Conservation (phyloP, 2,329 filamentous ascomycete species). For the Ceratocystis cacaofunesta region DNA sequence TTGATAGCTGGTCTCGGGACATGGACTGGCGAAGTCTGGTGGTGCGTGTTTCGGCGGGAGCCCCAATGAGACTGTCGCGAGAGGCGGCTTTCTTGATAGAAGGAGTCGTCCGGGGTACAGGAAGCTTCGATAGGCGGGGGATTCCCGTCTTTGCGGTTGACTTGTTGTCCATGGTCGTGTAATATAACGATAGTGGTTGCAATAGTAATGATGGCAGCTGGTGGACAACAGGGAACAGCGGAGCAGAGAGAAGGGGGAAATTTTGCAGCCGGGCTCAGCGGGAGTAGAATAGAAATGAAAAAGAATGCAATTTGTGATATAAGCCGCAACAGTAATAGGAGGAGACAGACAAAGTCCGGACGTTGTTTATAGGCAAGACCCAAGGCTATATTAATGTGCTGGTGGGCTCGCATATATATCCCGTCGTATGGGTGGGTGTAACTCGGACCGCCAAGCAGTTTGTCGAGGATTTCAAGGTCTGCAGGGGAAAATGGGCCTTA, state of each 20-base stretch:
- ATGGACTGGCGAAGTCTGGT: constrained; percentile 14
- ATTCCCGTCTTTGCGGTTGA: constrained; percentile 13
- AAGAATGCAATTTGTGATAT: not conserved
- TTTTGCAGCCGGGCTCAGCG: not conserved
- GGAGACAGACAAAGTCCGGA: not conserved
- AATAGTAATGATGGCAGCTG: not conserved
- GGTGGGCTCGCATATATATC: not conserved
- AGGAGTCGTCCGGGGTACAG: constrained; percentile 10
- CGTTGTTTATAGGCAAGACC: not conserved
- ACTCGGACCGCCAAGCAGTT: not conserved
- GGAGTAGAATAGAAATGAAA: not conserved
- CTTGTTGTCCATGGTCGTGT: constrained; percentile 13
- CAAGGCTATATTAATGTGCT: not conserved
- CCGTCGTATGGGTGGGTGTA: not conserved
- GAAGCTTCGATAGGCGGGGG: constrained; percentile 17
- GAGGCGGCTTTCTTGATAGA: constrained; percentile 11
- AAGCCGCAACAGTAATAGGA: too few species aligned
- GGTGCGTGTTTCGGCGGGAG: constrained; percentile 13
- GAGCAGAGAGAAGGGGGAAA: not conserved
- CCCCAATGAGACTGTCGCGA: constrained; percentile 14
- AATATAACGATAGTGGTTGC: not conserved
- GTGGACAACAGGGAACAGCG: not conserved
- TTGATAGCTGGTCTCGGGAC: constrained; percentile 14
- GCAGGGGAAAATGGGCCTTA: not conserved
- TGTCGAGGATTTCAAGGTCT: constrained; percentile 4